phyloP scores from a whole-genome alignment of 192 early-diverging fungal genomes.

The Cladochytrium replicatum region DNA sequence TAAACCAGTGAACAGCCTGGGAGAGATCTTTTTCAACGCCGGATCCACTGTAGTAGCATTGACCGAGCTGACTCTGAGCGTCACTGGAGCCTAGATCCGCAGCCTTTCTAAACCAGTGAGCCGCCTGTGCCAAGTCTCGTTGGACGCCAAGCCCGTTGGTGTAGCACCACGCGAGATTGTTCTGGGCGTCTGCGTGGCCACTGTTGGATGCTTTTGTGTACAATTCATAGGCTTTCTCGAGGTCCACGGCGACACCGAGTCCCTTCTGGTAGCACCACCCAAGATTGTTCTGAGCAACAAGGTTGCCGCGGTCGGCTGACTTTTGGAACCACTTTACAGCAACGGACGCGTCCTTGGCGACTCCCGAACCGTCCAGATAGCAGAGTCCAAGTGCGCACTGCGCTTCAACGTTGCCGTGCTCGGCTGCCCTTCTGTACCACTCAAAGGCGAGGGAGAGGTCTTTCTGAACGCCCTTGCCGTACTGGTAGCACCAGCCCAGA shows the following conservation, averaged over 20 bases:
- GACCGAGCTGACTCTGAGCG: background rate
- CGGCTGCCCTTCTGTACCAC: slow-evolving; percentile 18
- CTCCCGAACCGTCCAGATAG: slow-evolving; percentile 7
- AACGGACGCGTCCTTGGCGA: background rate
- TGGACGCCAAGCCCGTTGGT: slow-evolving; percentile 45
- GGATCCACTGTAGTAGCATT: background rate
- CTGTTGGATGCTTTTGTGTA: slow-evolving; percentile 38
- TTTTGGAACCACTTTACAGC: slow-evolving; percentile 4
- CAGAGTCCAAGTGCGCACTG: slow-evolving; percentile 9
- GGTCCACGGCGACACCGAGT: slow-evolving; percentile 38
- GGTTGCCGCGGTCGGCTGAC: slow-evolving; percentile 3
- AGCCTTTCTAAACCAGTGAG: slow-evolving; percentile 10
- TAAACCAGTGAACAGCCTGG: slow-evolving; percentile 42
- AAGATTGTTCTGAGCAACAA: slow-evolving; percentile 5
- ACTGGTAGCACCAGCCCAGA: slow-evolving; percentile 6
- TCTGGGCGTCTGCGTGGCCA: slow-evolving; percentile 43
- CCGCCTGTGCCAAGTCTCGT: background rate
- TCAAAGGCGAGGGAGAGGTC: slow-evolving; percentile 9
- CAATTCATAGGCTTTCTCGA: slow-evolving; percentile 36
- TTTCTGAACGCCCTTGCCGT: slow-evolving; percentile 11
- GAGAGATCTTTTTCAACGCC: slow-evolving; percentile 19
- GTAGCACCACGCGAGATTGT: slow-evolving; percentile 54
- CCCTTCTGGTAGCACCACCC: slow-evolving; percentile 56
- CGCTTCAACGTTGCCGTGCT: slow-evolving; percentile 8
- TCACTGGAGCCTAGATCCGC: slow-evolving; percentile 1